Conservation (phyloP, 371 early-diverging fungal species). For the Mucor mucedo region DNA sequence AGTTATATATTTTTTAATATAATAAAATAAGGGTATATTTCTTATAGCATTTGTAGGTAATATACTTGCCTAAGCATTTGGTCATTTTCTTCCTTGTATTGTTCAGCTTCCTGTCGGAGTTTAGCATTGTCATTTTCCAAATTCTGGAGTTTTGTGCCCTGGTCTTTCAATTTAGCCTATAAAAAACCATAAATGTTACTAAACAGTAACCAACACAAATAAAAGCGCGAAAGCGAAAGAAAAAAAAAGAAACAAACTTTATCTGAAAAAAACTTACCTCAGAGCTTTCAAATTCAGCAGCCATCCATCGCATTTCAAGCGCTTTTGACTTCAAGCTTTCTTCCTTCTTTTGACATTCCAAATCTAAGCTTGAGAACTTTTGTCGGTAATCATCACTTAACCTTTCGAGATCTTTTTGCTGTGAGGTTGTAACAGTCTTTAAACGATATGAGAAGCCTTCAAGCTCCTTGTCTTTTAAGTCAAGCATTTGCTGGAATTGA, state of each 20-base stretch:
- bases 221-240: conserved; percentile 3
- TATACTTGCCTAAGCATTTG: conserved; percentile 52
- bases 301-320: conserved; percentile 49
- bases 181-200: background rate
- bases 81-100: conserved; percentile 47
- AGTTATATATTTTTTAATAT: background rate
- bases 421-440: conserved; percentile 41
- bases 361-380: conserved; percentile 41
- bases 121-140: conserved; percentile 40
- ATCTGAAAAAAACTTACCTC: conserved; percentile 39
- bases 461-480: conserved; percentile 51
- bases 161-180: conserved; percentile 44
- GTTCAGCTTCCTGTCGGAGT: conserved; percentile 32
- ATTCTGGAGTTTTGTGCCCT: conserved; percentile 33
- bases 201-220: background rate
- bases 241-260: background rate
- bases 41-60: conserved; percentile 5
- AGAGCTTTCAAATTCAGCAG: conserved; percentile 47
- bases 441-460: conserved; percentile 48
- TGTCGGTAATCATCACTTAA: conserved; percentile 42
- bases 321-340: conserved; percentile 40
- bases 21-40: background rate
- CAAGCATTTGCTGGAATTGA: conserved; percentile 50
- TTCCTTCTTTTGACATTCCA: conserved; percentile 33
- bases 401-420: conserved; percentile 49